phyloP scores from a whole-genome alignment of 1,284 basidiomycete genomes.

The Sanguinoderma infundibulare region DNA sequence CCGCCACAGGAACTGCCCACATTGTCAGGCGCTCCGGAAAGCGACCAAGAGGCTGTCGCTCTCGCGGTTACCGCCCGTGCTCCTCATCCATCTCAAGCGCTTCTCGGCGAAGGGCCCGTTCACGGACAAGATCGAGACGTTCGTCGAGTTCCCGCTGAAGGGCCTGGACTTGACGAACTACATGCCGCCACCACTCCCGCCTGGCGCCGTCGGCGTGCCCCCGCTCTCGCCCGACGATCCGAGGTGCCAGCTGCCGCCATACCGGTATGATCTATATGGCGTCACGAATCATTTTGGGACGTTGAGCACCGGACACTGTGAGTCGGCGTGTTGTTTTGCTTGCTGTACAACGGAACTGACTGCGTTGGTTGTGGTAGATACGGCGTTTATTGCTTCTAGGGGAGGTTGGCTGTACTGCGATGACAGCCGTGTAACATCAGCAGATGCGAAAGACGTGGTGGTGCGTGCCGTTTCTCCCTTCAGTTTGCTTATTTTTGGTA shows the following conservation, averaged over 20 bases:
- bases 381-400: slow-evolving; percentile 81
- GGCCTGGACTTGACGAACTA: slow-evolving; percentile 89
- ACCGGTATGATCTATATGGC: slow-evolving; percentile 86
- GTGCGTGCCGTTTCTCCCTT: slow-evolving; percentile 53
- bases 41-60: slow-evolving; percentile 89
- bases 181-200: slow-evolving; percentile 82
- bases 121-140: slow-evolving; percentile 93
- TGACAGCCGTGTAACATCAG: slow-evolving; percentile 77
- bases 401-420: slow-evolving; percentile 89
- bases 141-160: slow-evolving; percentile 87
- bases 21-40: slow-evolving; percentile 85
- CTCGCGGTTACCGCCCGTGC: slow-evolving; percentile 89
- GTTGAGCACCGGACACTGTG: slow-evolving; percentile 91
- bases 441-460: slow-evolving; percentile 81
- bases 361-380: slow-evolving; percentile 56
- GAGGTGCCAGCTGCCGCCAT: slow-evolving; percentile 81
- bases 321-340: slow-evolving; percentile 38
- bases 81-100: slow-evolving; percentile 95
- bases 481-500: too few species aligned
- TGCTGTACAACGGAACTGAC: background rate
- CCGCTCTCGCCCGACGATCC: slow-evolving; percentile 68
- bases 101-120: slow-evolving; percentile 94
- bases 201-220: slow-evolving; percentile 53
- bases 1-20: slow-evolving; percentile 81
- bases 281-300: slow-evolving; percentile 94